Conservation (phyloP, 1,284 basidiomycete genomes). For the Boletus albobrunnescens region DNA sequence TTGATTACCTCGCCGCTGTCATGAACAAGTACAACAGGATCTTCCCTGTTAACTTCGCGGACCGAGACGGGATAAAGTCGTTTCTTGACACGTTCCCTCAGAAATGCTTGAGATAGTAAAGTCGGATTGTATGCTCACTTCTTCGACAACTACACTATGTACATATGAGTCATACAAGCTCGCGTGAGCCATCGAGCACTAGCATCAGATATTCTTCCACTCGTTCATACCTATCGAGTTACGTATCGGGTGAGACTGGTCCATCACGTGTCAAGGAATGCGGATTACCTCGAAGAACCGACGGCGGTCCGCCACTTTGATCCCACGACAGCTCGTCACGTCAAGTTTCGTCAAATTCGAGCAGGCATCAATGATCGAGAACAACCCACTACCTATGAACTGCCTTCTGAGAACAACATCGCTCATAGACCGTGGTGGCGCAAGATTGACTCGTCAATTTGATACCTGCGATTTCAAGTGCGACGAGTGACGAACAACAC, state of each 20-base stretch:
- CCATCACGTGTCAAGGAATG: too few relatives aligned
- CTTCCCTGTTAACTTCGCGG: too few relatives aligned
- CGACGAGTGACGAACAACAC: slow-evolving; percentile 44
- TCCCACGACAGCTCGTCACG: slow-evolving; percentile 63
- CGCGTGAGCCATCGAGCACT: too few relatives aligned
- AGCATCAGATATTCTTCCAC: slow-evolving; percentile 11
- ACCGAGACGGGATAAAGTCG: too few relatives aligned
- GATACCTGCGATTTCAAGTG: slow-evolving; percentile 54
- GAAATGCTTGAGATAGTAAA: too few relatives aligned
- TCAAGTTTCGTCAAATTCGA: slow-evolving; percentile 49
- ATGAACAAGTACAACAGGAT: too few relatives aligned
- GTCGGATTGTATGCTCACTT: too few relatives aligned
- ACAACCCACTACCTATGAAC: slow-evolving; percentile 49
- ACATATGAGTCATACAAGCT: too few relatives aligned
- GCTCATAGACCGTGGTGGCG: not conserved
- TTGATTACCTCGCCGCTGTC: too few relatives aligned
- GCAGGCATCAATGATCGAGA: slow-evolving; percentile 57
- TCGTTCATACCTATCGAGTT: slow-evolving; percentile 42
- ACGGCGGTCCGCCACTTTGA: slow-evolving; percentile 54
- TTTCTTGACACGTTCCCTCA: too few relatives aligned
- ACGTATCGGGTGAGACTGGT: not conserved
- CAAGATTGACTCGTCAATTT: slow-evolving; percentile 50
- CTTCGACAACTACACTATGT: too few relatives aligned
- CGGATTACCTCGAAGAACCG: slow-evolving; percentile 60
- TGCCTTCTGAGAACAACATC: not conserved